Evolutionary conservation across 352 stramenopile species (phyloP), one percentile per base, ranked within the genome.

Genomic region (Globisporangium abappressorium): DNA sequence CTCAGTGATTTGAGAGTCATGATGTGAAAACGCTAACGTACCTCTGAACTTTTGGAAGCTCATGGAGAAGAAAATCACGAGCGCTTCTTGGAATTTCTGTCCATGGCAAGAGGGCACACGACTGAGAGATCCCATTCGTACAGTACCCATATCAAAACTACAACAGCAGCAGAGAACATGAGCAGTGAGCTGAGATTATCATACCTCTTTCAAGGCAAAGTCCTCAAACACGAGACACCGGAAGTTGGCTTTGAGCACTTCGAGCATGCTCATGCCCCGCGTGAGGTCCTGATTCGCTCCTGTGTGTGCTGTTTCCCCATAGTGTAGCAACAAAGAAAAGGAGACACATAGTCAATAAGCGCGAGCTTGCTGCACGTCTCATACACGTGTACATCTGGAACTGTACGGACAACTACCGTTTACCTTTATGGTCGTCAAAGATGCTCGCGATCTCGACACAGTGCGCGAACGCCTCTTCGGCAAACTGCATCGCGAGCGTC

Each of bases 31-130:
- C 33, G 38, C 11, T 43, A 43, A 43, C 14, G 14, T 28, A 71
- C 65, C 74, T 36, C 70, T 70, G 54, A 89, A 92, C 60, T 80
- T 80, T 57, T 89, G 78, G 69, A 92, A 92, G 55, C 78, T 90
- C 80, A 87, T 89, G 55, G 80, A 85, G 68, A 89, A 92, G 66
- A 88, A 90, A 43, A 92, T 69, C 2, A 90, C 57, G 55, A 92
- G 53, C 38, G 89, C 68, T 38, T 90, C 84, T 56, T 90, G 75
- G 36, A 92, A 89, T 28, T 73, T 72, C 77, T 82, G 73, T 28
- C 3, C 28, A 56, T 43, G 26, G n/a, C 18, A 66, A 30, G 9
- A 41, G 24, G 26, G 12, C 2, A 63, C 11, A 14, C n/a, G 41
- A 22, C 4, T 49, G 41, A 49, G 15, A 46, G 41, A 46, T 11